phyloP scores from a whole-genome alignment of 1,139 yeast genomes.

The Sugiyamaella grinbergsii region DNA sequence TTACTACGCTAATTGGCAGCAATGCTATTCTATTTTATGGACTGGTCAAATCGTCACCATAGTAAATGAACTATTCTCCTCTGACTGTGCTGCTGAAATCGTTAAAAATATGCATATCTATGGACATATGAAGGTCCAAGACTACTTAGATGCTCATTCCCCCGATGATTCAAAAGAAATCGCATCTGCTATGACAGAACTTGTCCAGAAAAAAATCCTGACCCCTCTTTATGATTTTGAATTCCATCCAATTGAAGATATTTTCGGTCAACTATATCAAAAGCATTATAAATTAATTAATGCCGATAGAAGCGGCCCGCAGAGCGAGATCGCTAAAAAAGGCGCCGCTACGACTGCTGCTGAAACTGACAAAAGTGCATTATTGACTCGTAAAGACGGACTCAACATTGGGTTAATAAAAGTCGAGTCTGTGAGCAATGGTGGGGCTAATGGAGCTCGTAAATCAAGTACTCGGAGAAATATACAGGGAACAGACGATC shows the following conservation, averaged over 20 bases:
- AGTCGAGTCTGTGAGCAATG: slow-evolving; percentile 10
- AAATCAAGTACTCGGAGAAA: slow-evolving; percentile 8
- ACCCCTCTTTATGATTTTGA: slow-evolving; percentile 48
- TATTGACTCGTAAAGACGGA: slow-evolving; percentile 41
- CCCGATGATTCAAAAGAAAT: slow-evolving; percentile 38
- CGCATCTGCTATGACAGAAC: slow-evolving; percentile 47
- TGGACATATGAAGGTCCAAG: slow-evolving; percentile 65
- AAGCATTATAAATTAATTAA: slow-evolving; percentile 26
- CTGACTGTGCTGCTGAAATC: slow-evolving; percentile 56
- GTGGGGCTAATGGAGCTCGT: slow-evolving; percentile 1
- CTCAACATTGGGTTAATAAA: slow-evolving; percentile 31
- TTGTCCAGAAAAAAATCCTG: slow-evolving; percentile 64
- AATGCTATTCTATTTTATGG: slow-evolving; percentile 64
- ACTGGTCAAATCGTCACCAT: slow-evolving; percentile 73
- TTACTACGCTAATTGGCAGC: slow-evolving; percentile 66
- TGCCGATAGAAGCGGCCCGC: slow-evolving; percentile 27
- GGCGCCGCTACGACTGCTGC: slow-evolving; percentile 53
- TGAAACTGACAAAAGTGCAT: slow-evolving; percentile 48
- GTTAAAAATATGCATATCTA: slow-evolving; percentile 67
- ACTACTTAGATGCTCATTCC: slow-evolving; percentile 51
- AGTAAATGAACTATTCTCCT: slow-evolving; percentile 49
- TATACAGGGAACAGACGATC: background rate
- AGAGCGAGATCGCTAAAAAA: slow-evolving; percentile 38
- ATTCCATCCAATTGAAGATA: slow-evolving; percentile 43
- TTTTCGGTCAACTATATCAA: slow-evolving; percentile 34